phyloP scores from a whole-genome alignment of 2,329 filamentous ascomycete genomes.

The Gremmenia infestans region DNA sequence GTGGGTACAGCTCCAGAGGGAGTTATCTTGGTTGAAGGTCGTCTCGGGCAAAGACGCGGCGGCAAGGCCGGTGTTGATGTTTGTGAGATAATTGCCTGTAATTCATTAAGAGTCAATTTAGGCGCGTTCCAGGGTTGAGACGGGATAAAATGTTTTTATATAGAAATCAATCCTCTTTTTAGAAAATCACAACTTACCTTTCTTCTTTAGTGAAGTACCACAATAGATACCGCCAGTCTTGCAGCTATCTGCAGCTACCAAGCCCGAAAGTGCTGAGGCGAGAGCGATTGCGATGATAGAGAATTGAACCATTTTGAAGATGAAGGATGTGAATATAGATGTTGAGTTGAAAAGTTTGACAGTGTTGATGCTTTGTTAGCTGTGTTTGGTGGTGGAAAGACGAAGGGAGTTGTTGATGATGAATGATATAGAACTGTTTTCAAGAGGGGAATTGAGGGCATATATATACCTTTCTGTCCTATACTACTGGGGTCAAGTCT shows the following conservation, averaged over 20 bases:
- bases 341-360: not conserved
- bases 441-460: not conserved
- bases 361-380: not conserved
- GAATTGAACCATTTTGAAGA: not conserved
- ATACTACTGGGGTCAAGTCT: not conserved
- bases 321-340: not conserved
- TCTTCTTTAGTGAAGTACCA: not conserved
- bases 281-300: not conserved
- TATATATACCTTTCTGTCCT: not conserved
- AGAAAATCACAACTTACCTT: not conserved
- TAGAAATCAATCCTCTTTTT: not conserved
- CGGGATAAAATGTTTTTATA: not conserved
- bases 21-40: not conserved
- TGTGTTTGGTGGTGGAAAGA: not conserved
- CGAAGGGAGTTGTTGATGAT: not conserved
- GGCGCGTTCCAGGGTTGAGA: not conserved
- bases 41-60: not conserved
- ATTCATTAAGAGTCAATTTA: not conserved
- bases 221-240: not conserved
- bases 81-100: not conserved
- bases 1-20: not conserved
- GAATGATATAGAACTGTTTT: not conserved
- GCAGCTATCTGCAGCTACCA: not conserved
- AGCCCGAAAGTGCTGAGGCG: not conserved
- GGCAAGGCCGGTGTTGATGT: not conserved